Evolutionary conservation across 2,329 filamentous ascomycete species (phyloP), one percentile per base, ranked within the genome.

Genomic region (Sporothrix brasiliensis): DNA sequence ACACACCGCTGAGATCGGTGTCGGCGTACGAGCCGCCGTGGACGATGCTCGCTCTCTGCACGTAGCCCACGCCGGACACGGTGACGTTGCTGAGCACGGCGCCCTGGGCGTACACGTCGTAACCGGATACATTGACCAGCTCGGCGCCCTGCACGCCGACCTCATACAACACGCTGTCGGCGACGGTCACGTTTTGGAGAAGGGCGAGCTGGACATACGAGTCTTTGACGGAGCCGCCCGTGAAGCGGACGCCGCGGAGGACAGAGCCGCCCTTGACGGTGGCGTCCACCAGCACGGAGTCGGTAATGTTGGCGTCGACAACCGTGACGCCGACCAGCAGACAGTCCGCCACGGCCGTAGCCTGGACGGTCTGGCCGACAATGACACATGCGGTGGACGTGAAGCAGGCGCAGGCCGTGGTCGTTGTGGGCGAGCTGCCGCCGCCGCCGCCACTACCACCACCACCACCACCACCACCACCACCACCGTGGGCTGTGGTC

Each of bases 311-410:
- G 63, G 72, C 53, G 47, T 67, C 53, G 53, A 72, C 53, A 7
- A 74, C 24, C 11, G 69, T 73, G 27, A 70, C 71, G 13, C 61
- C 63, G 4, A 74, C 65, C 13, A 74, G 66, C 50, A 74, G 71
- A 60, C 72, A 74, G 71, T 72, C 71, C 2, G 71, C 69, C 2
- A 74, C 67, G 47, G 72, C 68, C 0, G 71, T 73, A 53, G 61
- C 68, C 54, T 71, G 61, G 19, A 74, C 65, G 5, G 72, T 74
- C 67, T 72, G 63, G 67, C 70, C 67, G 27, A 74, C 67, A 44
- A 74, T 72, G 50, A 74, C 69, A 63, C 73, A 73, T 16, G 72
- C 66, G 2, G 69, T 67, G 13, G 70, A 65, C 21, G 71, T 71
- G 67, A 71, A 67, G 71, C 71, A 73, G 11, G 70, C 60, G 34